Evolutionary conservation across 2,329 filamentous ascomycete species (phyloP).

Genomic region (Neopestalotiopsis sp.): DNA sequence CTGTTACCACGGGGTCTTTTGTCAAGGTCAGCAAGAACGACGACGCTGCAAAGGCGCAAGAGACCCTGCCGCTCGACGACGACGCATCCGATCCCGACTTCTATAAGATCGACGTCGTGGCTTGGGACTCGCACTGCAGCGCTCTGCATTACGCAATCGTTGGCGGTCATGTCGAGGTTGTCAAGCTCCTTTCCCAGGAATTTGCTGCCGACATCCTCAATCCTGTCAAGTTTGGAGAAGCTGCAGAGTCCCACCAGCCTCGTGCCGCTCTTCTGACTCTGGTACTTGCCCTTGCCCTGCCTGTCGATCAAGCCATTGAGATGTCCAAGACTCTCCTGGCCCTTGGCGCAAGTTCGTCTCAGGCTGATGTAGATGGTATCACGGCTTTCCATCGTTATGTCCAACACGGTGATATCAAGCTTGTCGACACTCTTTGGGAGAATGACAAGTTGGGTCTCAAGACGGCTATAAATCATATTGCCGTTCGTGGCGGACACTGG

Average conservation of each 20-base stretch:
- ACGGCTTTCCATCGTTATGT: constrained; percentile 73
- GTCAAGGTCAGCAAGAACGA: constrained; percentile 65
- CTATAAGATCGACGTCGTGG: constrained; percentile 77
- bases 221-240: constrained; percentile 69
- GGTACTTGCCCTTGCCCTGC: constrained; percentile 69
- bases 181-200: constrained; percentile 70
- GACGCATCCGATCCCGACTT: constrained; percentile 75
- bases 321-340: constrained; percentile 71
- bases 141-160: constrained; percentile 81
- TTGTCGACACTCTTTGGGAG: constrained; percentile 56
- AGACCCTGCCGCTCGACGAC: constrained; percentile 54
- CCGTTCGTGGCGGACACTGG: constrained; percentile 43
- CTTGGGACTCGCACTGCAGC: constrained; percentile 78
- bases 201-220: constrained; percentile 80
- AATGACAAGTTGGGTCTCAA: constrained; percentile 65
- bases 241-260: constrained; percentile 48
- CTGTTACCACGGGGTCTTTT: constrained; percentile 73
- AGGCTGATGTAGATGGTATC: constrained; percentile 68
- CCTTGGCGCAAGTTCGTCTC: constrained; percentile 74
- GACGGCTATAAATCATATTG: constrained; percentile 70
- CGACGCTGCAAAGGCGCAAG: constrained; percentile 41
- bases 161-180: constrained; percentile 71
- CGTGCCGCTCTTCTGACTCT: constrained; percentile 71
- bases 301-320: constrained; percentile 63
- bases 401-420: constrained; percentile 49